Percentiles rank a stretch among this genome's conserved stretches.
Evolutionary conservation across 177 flowering plant genomes (phyloP).

Genomic region (Telopea speciosissima): DNA sequence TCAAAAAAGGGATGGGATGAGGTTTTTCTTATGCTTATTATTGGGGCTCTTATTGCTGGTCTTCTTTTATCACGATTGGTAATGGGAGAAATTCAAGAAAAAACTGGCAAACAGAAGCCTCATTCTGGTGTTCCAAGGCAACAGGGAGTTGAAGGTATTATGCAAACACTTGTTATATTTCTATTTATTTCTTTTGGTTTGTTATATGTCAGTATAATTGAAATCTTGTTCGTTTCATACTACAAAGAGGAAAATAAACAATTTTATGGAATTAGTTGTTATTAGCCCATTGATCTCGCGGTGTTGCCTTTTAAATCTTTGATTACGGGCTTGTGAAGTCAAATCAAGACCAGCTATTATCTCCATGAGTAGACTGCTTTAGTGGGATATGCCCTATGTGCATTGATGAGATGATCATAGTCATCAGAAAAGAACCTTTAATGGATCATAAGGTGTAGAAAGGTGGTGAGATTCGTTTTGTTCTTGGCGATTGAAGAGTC

Average conservation of each 20-base stretch:
- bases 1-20: constrained; percentile 75
- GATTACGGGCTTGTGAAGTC: too few species aligned
- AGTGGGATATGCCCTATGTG: too few species aligned
- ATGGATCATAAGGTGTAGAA: too few species aligned
- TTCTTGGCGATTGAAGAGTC: too few species aligned
- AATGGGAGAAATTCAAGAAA: constrained; percentile 48
- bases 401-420: too few species aligned
- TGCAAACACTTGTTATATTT: not conserved
- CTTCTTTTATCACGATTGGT: constrained; percentile 64
- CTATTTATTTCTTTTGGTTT: not conserved
- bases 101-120: constrained; percentile 15
- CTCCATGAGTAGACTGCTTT: too few species aligned
- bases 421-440: too few species aligned
- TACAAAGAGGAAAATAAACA: not conserved
- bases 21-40: constrained; percentile 63
- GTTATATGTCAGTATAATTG: not conserved
- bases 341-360: too few species aligned
- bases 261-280: not conserved
- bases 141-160: constrained; percentile 42
- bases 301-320: too few species aligned
- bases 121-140: constrained; percentile 14
- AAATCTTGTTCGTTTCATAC: not conserved
- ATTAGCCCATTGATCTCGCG: too few species aligned
- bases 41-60: constrained; percentile 67
- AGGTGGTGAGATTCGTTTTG: too few species aligned